Evolutionary conservation across 2,329 filamentous ascomycete genomes (phyloP), one percentile per base, ranked within the genome.

Genomic region (Botryotinia calthae): DNA sequence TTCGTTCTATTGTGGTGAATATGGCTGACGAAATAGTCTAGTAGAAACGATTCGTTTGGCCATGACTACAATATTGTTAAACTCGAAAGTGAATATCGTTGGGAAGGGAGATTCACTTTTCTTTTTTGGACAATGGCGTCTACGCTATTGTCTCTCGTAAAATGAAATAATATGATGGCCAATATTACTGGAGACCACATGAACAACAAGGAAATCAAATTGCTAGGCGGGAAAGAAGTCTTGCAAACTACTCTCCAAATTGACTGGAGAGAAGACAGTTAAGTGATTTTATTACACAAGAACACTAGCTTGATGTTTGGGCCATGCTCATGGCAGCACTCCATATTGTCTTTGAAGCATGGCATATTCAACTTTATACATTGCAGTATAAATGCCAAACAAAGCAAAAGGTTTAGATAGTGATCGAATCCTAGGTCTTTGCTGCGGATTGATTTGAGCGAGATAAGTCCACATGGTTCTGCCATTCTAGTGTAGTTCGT

Each of bases 281-380:
- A 28, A 25, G 7, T n/a, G 20, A 20, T 37, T 3, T 7, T 44
- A 7, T 10, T 31, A 10, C 1, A 20, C n/a, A 18, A 63, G 59
- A 3, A 2, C 2, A 44, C 5, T 10, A 28, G n/a, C 5, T 28
- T 22, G 16, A 0, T 1, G 16, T 42, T 12, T 28, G 1, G 6
- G 5, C 40, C 12, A 20, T 18, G 1, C 6, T 18, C 18, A 4
- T 40, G 3, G 25, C 4, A 54, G 37, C 16, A 28, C 14, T 42
- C n/a, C 1, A 28, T 44, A 44, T 44, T 42, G 4, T 42, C n/a
- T 25, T 12, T 18, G n/a, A n/a, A 63, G 8, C 4, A n/a, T 28
- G 8, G 8, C 4, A n/a, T 42, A 42, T n/a, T 4, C 59, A 42
- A 1, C 25, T 10, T 40, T 62, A 40, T 42, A 18, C 25, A 42